phyloP scores from a whole-genome alignment of 768 basidiomycete species.

The Pisolithus albus region DNA sequence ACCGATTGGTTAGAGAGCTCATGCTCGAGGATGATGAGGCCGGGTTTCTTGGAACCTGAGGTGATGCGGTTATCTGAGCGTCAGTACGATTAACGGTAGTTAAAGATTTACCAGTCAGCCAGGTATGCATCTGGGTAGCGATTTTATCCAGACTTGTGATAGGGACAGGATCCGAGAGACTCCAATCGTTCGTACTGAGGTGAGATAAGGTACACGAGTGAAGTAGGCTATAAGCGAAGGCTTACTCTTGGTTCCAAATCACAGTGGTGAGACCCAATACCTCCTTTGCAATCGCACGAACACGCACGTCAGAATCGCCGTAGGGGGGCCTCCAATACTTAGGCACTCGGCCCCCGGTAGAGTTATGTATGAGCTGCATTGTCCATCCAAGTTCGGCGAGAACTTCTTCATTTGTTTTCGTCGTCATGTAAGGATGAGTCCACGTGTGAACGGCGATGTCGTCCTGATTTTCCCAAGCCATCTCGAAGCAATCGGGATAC shows the following conservation, averaged over 20 bases:
- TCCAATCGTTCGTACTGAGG: conserved; percentile 72
- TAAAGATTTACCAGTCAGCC: conserved; percentile 42
- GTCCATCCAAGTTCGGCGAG: conserved; percentile 76
- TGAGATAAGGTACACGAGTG: background rate
- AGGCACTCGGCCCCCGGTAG: conserved; percentile 69
- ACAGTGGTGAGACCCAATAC: conserved; percentile 83
- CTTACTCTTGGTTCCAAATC: conserved; percentile 87
- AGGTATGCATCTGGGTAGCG: conserved; percentile 42
- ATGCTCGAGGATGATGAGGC: conserved; percentile 81
- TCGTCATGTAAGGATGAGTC: conserved; percentile 79
- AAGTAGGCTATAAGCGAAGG: background rate
- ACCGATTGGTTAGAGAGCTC: conserved; percentile 61
- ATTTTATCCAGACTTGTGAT: conserved; percentile 44
- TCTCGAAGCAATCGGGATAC: conserved; percentile 49
- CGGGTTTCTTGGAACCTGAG: conserved; percentile 63
- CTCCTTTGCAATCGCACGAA: conserved; percentile 77
- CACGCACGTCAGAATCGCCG: conserved; percentile 78
- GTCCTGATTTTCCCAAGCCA: conserved; percentile 37
- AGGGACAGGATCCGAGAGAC: conserved; percentile 34
- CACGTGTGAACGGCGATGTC: conserved; percentile 46
- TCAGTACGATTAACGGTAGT: background rate
- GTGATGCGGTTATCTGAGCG: background rate
- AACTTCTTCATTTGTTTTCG: conserved; percentile 59
- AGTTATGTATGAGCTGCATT: conserved; percentile 70
- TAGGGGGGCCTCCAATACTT: conserved; percentile 86